A percentile compares a stretch with the other conserved stretches of the same genome.
These are phyloP conservation scores for Avena atlantica DNA, from an alignment of 176 grass and related monocot genomes.

Conservation along the genomic window DNA sequence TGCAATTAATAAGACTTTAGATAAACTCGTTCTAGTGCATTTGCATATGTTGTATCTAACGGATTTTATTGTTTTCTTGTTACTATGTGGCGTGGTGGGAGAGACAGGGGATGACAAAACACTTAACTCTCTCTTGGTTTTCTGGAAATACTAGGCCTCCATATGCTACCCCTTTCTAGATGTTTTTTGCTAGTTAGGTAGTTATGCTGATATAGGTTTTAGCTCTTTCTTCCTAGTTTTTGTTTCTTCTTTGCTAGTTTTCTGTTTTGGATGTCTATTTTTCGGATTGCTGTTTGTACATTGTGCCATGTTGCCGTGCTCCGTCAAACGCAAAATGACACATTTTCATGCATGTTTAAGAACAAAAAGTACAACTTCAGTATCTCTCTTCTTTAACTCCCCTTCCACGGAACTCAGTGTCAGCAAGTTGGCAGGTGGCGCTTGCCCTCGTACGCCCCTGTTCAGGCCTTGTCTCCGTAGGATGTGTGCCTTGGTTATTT, in stretches of 20 bases:
- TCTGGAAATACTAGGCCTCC: neutral
- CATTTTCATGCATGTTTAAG: neutral
- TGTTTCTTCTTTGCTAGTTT: neutral
- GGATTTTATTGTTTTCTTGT: neutral
- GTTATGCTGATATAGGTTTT: neutral
- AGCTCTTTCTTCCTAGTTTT: neutral
- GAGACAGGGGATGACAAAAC: neutral
- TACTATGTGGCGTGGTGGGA: neutral
- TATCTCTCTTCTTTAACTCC: slow-evolving; percentile 1
- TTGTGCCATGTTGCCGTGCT: neutral
- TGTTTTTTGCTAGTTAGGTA: neutral
- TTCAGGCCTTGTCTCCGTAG: neutral
- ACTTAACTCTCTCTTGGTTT: neutral
- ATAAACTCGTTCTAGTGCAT: neutral
- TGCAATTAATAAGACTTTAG: neutral
- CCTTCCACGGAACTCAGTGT: neutral
- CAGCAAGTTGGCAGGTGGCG: neutral
- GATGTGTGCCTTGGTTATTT: neutral
- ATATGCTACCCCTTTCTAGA: neutral
- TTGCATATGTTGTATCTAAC: neutral
- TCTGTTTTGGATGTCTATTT: slow-evolving; percentile 4
- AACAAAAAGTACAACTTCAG: neutral
- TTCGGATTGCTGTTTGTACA: neutral
- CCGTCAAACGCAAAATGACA: neutral
- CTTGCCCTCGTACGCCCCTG: neutral